Evolutionary conservation across 2,329 filamentous ascomycete species (phyloP), one percentile per base, ranked within the genome.

Genomic region (Lachnum nothofagi): DNA sequence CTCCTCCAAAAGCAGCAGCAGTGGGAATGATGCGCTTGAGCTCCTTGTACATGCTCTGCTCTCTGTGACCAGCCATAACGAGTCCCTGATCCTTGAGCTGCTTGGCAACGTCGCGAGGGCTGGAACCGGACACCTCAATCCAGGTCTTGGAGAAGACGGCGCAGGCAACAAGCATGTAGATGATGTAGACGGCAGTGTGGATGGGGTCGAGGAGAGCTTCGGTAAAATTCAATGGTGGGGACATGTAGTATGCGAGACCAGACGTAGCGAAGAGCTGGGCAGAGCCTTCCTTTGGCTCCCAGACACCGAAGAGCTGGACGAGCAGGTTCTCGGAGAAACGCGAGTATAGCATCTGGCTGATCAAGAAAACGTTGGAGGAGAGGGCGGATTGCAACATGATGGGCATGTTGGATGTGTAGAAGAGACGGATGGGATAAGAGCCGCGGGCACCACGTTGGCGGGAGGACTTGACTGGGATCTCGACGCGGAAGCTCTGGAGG

Each of bases 381-480:
- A 98, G 83, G 62, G 93, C 93, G 41, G 91, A 97, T 78, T 98
- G 94, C 70, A 98, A 81, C 93, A 98, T 98, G 75, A 98, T 98
- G 68, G 93, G 93, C 94, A 98, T 98, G 86, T 98, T 98, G 71
- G 91, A 96, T 68, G 93, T 98, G 78, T 98, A 98, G 83, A 98
- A 98, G 52, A 98, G 88, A 67, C 94, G 91, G 71, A 98, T 83
- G 65, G 93, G 93, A 82, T 97, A 98, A 34, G 91, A 95, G 66
- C 91, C 94, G 65, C 93, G 91, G 70, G 95, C 93, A 72, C 93
- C 93, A 79, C 93, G 91, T 82, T 98, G 93, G 75, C 93, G 91
- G 64, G 90, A 91, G 53, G 91, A 96, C 85, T 98, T 98, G 80
- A 98, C 93, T 56, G 94, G 94, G 68, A 98, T 98, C 77, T 98